Base-by-base conservation (phyloP, 1,284 basidiomycete species). In the Rhizoctonia solani region DNA sequence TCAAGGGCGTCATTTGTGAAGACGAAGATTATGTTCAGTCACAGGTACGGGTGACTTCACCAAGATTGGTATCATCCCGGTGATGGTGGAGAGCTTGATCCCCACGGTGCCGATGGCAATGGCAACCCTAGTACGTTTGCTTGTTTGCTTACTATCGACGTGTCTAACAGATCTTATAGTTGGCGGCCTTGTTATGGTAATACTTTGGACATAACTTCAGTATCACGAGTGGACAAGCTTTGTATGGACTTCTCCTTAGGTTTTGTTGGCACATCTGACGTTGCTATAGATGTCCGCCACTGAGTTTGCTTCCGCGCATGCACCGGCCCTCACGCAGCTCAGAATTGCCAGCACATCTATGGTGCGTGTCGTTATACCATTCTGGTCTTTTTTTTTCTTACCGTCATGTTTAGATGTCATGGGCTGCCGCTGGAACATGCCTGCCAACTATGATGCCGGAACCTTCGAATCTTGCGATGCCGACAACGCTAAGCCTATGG, bases 251-350 rank as follows among this genome's bases (percentile, higher is more conserved):
- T 23, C 14, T 44, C 2, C 23, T 4, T 32, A 44, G 14, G 3
- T 4, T 11, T 44, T 65, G 29, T 66, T 65, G 13, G n/a, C n/a
- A n/a, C n/a, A n/a, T n/a, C 46, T 67, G 42, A 63, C 69, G 14
- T 53, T n/a, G 47, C 21, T 29, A 69, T 84, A 84, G 77, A 78
- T 89, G 59, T 81, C 84, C 2, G 79, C 77, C 71, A 76, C 78
- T 46, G 75, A 83, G 71, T 92, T 91, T 92, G 89, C 76, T 83
- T 93, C 79, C 82, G 89, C 68, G 89, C 83, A 4, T 92, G 90
- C 76, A 85, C 82, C 47, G 87, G 84, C 16, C 79, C 81, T 1
- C 77, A 78, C 32, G 85, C 89, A 6, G 81, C 86, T 0, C 76
- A 76, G 0, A 80, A 84, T 73, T 92, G 90, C 74, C 81, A 85